Base-by-base conservation (phyloP, 805 yeast species). In the Wickerhamia fluorescens region DNA sequence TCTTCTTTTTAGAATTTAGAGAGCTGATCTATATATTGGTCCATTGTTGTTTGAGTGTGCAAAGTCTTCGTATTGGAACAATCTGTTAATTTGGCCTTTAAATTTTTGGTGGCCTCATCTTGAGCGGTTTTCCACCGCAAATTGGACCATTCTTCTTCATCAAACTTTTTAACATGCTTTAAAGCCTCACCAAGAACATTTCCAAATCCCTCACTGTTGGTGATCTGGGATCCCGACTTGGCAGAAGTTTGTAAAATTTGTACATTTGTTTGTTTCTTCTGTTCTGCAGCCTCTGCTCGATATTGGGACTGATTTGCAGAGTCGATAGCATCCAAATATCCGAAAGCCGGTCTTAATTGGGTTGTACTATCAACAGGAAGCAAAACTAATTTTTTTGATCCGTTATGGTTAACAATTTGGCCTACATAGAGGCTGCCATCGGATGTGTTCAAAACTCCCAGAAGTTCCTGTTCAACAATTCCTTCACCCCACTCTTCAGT, bases 331-430 rank as follows among this genome's bases (percentile, higher is more conserved):
- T 87, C 95, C 24, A 87, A 74, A 48, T 88, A 84, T 39, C 69
- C 71, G 57, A 92, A 85, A 42, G 72, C 71, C 3, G 96, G 92
- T 41, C 95, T 69, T 36, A 92, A 52, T 52, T 89, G 96, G 0
- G 80, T 73, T 0, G 82, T 73, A 13, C 75, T 66, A 20, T 73
- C 70, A 2, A 88, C 63, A 1, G 89, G 83, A 1, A 73, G 54
- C 36, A 89, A 51, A 28, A 82, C 74, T 6, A 86, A 45, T 42
- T 68, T 75, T 11, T 68, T 34, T 16, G 34, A 38, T 7, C 35
- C 40, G 6, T 31, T 35, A 8, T 45, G 50, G 7, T 34, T 42
- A 6, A 49, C 36, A 5, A 61, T 42, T 28, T 49, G 45, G 7
- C 52, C 66, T 5, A 50, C 64, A 30, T 60, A 62, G 9, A 56